These are phyloP conservation scores for Theileria sp. DNA, from an alignment of 169 alveolate species.

Conservation along the genomic window DNA sequence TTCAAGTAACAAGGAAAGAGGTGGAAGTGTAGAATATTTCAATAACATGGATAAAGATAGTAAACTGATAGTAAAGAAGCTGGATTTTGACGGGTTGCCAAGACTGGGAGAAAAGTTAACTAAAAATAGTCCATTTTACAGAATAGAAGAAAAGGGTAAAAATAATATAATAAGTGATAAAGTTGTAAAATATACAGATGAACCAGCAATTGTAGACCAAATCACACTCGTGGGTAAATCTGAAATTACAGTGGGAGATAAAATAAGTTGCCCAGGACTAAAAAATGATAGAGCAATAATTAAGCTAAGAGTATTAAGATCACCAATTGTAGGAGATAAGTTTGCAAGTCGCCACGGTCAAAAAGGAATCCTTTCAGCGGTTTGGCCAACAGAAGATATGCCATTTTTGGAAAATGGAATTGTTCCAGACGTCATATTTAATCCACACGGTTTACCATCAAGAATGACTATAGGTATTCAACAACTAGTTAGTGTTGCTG, in stretches of 20 bases:
- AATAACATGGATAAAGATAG: conserved; percentile 39
- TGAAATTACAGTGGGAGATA: conserved; percentile 45
- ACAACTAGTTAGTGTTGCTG: conserved; percentile 41
- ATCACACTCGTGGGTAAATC: conserved; percentile 54
- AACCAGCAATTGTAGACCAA: conserved; percentile 56
- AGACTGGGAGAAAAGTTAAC: conserved; percentile 71
- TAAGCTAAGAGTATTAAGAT: conserved; percentile 70
- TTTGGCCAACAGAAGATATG: conserved; percentile 98
- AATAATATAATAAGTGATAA: conserved; percentile 49
- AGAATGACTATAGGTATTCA: conserved; percentile 98
- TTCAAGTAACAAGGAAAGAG: conserved; percentile 16
- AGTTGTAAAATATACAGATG: conserved; percentile 60
- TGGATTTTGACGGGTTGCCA: conserved; percentile 83
- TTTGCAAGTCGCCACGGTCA: conserved; percentile 93
- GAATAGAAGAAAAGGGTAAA: conserved; percentile 65
- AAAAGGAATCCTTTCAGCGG: conserved; percentile 97
- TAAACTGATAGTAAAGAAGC: conserved; percentile 22
- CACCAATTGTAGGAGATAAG: conserved; percentile 97
- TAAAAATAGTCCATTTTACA: conserved; percentile 72
- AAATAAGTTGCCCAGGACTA: conserved; percentile 33
- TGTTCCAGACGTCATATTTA: conserved; percentile 98
- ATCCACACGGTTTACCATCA: conserved; percentile 99
- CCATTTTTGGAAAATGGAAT: conserved; percentile 99
- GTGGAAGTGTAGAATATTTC: conserved; percentile 26
- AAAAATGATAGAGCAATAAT: conserved; percentile 61